Base-by-base conservation (phyloP, 129 eudicot genomes). In the Pseudognaphalium luteoalbum region DNA sequence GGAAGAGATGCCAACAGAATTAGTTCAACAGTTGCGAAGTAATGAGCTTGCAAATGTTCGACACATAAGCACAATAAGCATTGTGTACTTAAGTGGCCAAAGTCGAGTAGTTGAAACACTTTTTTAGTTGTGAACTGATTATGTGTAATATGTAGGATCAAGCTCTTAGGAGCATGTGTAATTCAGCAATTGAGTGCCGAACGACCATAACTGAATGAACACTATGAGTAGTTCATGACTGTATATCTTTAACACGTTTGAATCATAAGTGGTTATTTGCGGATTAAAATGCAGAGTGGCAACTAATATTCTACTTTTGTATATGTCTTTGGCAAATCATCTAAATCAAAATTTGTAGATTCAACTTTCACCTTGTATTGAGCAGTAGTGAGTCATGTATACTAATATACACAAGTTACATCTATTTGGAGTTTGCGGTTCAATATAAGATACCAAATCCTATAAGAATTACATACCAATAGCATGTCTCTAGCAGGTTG, bases 1-100 rank as follows among this genome's bases (percentile, higher is more conserved):
- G 66, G 84, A 85, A 76, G 89, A 83, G 78, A 85, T 85, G 84
- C 86, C 92, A 17, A 71, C 51, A 60, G 78, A 79, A 66, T 19
- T 87, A 16, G 69, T 84, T 71, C 82, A 77, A 35, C 70, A 75
- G 63, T 72, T 84, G 51, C 79, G 52, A 54, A 72, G 72, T 33
- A 62, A 81, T 59, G 84, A 84, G 39, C 57, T 25, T 34, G 72
- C 75, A 39, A 87, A 80, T 74, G 83, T 82, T 59, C 76, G 2
- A 22, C 83, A 77, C 63, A 76, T 86, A 68, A 66, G 62, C 17
- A 72, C 85, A 9, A 83, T 83, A 60, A 83, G 60, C 32, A 47
- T 61, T 67, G 74, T 84, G 74, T 84, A 66, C 73, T 29, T 79
- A 63, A 76, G 64, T 28, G 79, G 76, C 61, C 65, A 80, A 70